Evolutionary conservation across 306 rosid genomes (phyloP).

Genomic region (Prunus davidiana): DNA sequence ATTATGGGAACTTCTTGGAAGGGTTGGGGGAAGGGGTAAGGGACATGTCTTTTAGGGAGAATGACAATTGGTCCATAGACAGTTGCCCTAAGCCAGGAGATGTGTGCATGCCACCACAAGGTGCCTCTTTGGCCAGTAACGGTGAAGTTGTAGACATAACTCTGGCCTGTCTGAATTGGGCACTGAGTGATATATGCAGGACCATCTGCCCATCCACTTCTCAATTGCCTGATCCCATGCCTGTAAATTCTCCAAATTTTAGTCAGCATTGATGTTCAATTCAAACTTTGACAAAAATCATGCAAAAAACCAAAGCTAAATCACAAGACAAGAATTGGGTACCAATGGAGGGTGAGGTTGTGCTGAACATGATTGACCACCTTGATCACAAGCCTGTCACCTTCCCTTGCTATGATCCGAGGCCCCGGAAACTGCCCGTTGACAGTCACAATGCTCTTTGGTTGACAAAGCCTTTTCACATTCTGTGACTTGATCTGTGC

Average conservation of each 20-base stretch:
- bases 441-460: constrained; percentile 67
- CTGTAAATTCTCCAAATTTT: constrained; percentile 20
- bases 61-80: constrained; percentile 64
- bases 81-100: constrained; percentile 70
- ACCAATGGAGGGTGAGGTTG: constrained; percentile 68
- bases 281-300: background rate
- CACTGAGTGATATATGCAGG: constrained; percentile 76
- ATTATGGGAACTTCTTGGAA: constrained; percentile 60
- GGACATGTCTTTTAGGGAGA: constrained; percentile 59
- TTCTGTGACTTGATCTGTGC: constrained; percentile 53
- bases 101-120: constrained; percentile 74
- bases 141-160: constrained; percentile 59
- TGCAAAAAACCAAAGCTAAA: background rate
- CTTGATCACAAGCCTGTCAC: constrained; percentile 54
- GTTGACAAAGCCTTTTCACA: constrained; percentile 64
- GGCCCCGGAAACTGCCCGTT: constrained; percentile 71
- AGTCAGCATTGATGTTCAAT: background rate
- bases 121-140: constrained; percentile 68
- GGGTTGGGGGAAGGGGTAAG: constrained; percentile 68
- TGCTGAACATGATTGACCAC: constrained; percentile 59
- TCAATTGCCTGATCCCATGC: constrained; percentile 62
- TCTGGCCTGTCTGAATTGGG: constrained; percentile 63
- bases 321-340: background rate
- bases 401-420: constrained; percentile 72
- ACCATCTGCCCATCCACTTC: constrained; percentile 78